Evolutionary conservation across 108 stramenopile genomes (phyloP), one percentile per base, ranked within the genome.

Genomic region (Seminavis robusta): DNA sequence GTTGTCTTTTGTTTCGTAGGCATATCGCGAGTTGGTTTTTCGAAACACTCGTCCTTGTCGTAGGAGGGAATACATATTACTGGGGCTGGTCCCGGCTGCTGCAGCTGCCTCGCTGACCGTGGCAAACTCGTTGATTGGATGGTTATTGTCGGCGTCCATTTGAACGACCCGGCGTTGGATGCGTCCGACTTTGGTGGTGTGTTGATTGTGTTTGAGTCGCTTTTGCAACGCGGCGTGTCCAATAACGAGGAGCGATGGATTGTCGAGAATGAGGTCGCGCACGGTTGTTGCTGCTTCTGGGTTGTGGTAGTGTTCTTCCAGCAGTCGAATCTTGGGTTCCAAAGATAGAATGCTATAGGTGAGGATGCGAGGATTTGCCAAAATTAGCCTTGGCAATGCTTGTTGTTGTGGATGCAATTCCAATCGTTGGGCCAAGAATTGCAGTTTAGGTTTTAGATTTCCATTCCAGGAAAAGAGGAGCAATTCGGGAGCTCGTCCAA

Each of bases 191-290:
- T n/a, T n/a, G n/a, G n/a, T n/a, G n/a, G n/a, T n/a, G n/a, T n/a
- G n/a, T n/a, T n/a, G n/a, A n/a, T n/a, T n/a, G n/a, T n/a, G n/a
- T n/a, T n/a, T n/a, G n/a, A n/a, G n/a, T n/a, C n/a, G n/a, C n/a
- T 31, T 31, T 13, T 30, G 6, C 29, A 52, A 33, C 4, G 51
- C 51, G 16, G n/a, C 16, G 3, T 29, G 25, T 19, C 39, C 39
- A 25, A 36, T 15, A 15, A 59, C 31, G 16, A 59, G 33, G 8
- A 59, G 26, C 16, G 57, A 59, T 23, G 57, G 57, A 7, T 31
- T 59, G 3, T 2, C 11, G 2, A 23, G 7, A 4, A 59, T n/a
- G n/a, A n/a, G n/a, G n/a, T n/a, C n/a, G n/a, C n/a, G n/a, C n/a
- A n/a, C n/a, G n/a, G n/a, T n/a, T n/a, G n/a, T n/a, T n/a, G n/a